phyloP scores from a whole-genome alignment of 345 rosid species.

The Draba incana region DNA sequence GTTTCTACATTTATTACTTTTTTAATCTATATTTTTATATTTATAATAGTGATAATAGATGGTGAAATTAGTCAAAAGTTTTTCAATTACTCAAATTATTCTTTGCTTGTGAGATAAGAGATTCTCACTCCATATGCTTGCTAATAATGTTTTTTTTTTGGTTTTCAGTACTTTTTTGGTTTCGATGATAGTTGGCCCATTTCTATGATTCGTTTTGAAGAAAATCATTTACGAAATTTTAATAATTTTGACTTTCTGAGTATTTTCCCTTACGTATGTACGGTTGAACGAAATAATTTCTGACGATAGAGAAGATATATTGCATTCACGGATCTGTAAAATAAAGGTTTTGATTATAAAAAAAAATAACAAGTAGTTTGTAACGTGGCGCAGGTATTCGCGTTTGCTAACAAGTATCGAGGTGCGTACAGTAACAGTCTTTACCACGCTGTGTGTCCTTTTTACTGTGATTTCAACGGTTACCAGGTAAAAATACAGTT shows the following conservation, averaged over 20 bases:
- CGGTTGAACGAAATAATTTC: constrained; percentile 30
- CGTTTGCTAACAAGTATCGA: constrained; percentile 82
- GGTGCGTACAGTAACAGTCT: constrained; percentile 86
- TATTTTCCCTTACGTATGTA: constrained; percentile 33
- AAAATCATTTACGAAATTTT: background rate
- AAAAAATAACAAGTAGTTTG: background rate
- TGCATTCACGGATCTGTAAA: constrained; percentile 29
- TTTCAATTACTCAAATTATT: constrained; percentile 23
- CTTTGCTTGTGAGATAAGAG: constrained; percentile 43
- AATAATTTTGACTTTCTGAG: constrained; percentile 5
- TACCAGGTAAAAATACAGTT: constrained; percentile 60
- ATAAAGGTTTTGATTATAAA: background rate
- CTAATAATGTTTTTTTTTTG: constrained; percentile 8
- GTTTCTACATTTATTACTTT: background rate
- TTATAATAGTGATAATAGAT: background rate
- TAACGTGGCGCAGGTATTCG: constrained; percentile 65
- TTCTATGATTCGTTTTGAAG: constrained; percentile 24
- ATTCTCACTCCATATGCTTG: constrained; percentile 29
- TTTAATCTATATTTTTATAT: background rate
- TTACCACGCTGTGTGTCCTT: constrained; percentile 80
- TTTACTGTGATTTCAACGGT: constrained; percentile 94
- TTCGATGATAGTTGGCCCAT: constrained; percentile 17
- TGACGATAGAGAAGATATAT: constrained; percentile 34
- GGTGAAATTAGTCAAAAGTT: constrained; percentile 24
- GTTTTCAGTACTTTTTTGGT: constrained; percentile 25